Base-by-base conservation (phyloP, 805 yeast species). In the Priceomyces fermenticarens region DNA sequence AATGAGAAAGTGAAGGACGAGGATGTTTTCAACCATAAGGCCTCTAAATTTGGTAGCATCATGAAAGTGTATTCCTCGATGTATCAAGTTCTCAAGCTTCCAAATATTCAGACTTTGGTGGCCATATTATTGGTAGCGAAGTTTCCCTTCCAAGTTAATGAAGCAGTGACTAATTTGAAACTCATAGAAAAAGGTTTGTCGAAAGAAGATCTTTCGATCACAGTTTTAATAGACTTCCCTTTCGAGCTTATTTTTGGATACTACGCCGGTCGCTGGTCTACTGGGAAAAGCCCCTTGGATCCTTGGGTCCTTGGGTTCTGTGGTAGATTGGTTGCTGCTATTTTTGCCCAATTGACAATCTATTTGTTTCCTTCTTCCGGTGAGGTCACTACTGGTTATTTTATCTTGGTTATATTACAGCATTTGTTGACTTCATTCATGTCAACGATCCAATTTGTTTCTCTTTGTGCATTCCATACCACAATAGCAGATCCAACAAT, bases 201-300 rank as follows among this genome's bases (percentile, higher is more conserved):
- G 30, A 87, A 90, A 58, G 99, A 93, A 60, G 98, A 93, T 57
- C 67, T 93, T 30, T 95, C 98, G 1, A 78, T 93, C 14, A 87
- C 97, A 0, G 98, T 91, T 0, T 65, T 93, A 35, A 87, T 93
- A 36, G 97, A 93, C 60, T 93, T 93, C 62, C 99, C 99, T 9
- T 89, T 93, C 60, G 98, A 93, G 59, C 85, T 93, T 58, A 65
- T 91, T 3, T 91, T 93, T 64, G 98, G 99, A 1, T 93, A 89
- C 60, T 90, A 89, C 53, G 95, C 95, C 1, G 99, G 96, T 4
- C 80, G 88, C 53, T 88, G 97, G 97, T 86, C 96, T 0, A 77
- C 85, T 0, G 95, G 95, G 3, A 65, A 71, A 33, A 72, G 80
- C 27, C 86, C 97, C 0, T 70, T 93, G 40, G 76, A 75, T 37